Conservation (phyloP, 495 filamentous ascomycete species). For the Cetradonia linearis region DNA sequence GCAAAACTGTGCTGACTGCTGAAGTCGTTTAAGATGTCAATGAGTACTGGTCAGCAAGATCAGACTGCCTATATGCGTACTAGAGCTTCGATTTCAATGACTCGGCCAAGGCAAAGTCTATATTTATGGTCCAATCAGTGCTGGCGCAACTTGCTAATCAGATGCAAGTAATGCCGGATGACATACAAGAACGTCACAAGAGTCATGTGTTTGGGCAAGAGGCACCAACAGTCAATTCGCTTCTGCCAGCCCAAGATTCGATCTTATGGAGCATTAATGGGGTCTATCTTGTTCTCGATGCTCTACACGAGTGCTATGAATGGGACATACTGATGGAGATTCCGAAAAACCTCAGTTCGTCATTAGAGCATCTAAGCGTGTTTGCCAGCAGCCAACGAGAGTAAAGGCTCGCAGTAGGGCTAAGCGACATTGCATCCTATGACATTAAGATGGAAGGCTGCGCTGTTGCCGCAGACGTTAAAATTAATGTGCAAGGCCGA, state of each 20-base stretch:
- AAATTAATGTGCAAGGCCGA: constrained; percentile 25
- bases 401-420: constrained; percentile 26
- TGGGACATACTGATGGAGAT: neutral
- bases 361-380: constrained; percentile 25
- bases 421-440: constrained; percentile 6
- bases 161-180: neutral
- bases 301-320: constrained; percentile 26
- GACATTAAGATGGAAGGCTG: constrained; percentile 12
- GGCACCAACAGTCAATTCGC: neutral
- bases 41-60: neutral
- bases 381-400: constrained; percentile 31
- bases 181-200: neutral
- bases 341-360: neutral
- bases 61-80: constrained; percentile 12
- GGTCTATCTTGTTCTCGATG: constrained; percentile 26
- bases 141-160: neutral
- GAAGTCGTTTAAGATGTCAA: constrained; percentile 8
- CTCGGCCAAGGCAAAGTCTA: constrained; percentile 1
- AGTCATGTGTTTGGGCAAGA: neutral
- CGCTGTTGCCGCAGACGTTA: constrained; percentile 27
- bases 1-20: constrained; percentile 10
- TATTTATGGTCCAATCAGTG: neutral
- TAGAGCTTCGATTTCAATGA: constrained; percentile 27
- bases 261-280: neutral
- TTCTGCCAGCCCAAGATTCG: neutral